Conservation (phyloP, 2,329 filamentous ascomycete genomes). For the Thelonectria blattea region DNA sequence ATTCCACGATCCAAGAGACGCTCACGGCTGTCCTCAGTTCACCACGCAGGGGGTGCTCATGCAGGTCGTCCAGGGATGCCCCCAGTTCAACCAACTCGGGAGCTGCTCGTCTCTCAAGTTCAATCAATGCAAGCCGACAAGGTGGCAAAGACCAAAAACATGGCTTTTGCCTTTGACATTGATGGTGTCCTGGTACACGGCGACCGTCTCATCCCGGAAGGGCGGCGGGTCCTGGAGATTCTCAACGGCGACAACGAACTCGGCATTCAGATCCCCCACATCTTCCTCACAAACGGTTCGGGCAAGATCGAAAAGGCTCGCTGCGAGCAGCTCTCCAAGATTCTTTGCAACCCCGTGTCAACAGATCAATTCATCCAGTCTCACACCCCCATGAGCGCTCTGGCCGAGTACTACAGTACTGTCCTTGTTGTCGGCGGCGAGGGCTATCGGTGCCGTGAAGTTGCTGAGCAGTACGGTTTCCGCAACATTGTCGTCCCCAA, state of each 20-base stretch:
- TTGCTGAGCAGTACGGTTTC: constrained; percentile 70
- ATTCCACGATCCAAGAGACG: constrained; percentile 74
- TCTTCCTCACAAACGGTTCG: constrained; percentile 91
- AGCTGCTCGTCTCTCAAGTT: constrained; percentile 72
- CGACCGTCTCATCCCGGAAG: constrained; percentile 77
- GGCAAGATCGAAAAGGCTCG: constrained; percentile 88
- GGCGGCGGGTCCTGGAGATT: constrained; percentile 71
- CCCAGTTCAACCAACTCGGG: constrained; percentile 65
- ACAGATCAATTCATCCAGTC: constrained; percentile 73
- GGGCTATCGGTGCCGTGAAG: constrained; percentile 68
- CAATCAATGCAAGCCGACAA: constrained; percentile 71
- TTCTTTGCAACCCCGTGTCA: constrained; percentile 35
- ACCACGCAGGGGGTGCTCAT: constrained; percentile 50
- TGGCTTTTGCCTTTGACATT: constrained; percentile 82
- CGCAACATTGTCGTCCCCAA: constrained; percentile 80
- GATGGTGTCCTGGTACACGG: constrained; percentile 89
- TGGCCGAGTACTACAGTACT: constrained; percentile 78
- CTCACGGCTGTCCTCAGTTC: constrained; percentile 69
- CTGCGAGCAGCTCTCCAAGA: constrained; percentile 74
- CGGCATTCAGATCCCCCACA: constrained; percentile 85
- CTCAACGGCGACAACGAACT: constrained; percentile 76
- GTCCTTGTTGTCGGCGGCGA: constrained; percentile 79
- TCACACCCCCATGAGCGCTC: constrained; percentile 79
- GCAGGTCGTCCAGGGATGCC: constrained; percentile 62
- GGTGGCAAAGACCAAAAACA: constrained; percentile 74